phyloP scores from a whole-genome alignment of 23 red algal genomes.

The Gracilariopsis chorda region DNA sequence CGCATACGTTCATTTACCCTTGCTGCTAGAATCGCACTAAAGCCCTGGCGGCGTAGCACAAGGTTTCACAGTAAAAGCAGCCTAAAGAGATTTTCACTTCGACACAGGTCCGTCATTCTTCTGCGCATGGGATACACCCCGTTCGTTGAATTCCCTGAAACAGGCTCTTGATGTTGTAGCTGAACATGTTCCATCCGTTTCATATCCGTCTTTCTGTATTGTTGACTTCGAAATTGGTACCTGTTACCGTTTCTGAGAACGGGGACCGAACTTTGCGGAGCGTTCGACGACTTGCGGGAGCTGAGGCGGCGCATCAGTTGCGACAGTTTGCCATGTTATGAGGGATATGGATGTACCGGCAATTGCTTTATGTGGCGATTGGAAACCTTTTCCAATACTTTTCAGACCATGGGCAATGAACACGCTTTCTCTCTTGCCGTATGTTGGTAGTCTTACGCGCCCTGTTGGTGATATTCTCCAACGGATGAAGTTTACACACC shows the following conservation, averaged over 20 bases:
- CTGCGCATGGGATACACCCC: conserved; percentile 23
- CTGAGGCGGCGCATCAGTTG: conserved; percentile 22
- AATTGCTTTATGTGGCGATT: conserved; percentile 58
- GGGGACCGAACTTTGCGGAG: background rate
- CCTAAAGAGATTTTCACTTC: conserved; percentile 48
- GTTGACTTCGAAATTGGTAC: conserved; percentile 38
- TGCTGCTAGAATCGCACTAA: conserved; percentile 74
- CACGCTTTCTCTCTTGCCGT: conserved; percentile 53
- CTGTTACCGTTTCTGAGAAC: conserved; percentile 21
- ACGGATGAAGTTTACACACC: conserved; percentile 47
- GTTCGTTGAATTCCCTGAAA: conserved; percentile 35
- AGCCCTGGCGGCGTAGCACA: conserved; percentile 62
- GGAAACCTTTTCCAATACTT: conserved; percentile 26
- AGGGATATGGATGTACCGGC: conserved; percentile 49
- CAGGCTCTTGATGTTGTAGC: conserved; percentile 63
- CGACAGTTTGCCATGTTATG: conserved; percentile 23
- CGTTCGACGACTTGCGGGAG: conserved; percentile 11
- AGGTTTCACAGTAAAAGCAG: conserved; percentile 23
- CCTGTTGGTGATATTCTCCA: conserved; percentile 48
- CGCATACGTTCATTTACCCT: conserved; percentile 22
- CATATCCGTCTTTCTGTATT: conserved; percentile 44
- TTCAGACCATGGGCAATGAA: conserved; percentile 15
- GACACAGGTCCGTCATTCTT: conserved; percentile 77
- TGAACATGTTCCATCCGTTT: conserved; percentile 44
- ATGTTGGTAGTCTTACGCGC: conserved; percentile 26